Conservation (phyloP, 768 basidiomycete genomes). For the Psilocybe subaeruginosa region DNA sequence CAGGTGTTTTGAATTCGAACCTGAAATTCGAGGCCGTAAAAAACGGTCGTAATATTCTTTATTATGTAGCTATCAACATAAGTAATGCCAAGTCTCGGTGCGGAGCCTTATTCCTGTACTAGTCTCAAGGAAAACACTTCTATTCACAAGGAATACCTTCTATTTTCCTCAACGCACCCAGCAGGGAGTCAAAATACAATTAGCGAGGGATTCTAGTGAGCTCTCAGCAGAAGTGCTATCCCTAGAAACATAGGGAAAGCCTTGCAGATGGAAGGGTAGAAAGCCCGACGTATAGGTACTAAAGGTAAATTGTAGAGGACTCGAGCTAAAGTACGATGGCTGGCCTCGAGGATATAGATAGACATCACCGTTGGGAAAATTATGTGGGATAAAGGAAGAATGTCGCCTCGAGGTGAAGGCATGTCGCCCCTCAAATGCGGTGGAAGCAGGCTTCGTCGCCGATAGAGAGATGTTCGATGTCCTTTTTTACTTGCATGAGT, state of each 20-base stretch:
- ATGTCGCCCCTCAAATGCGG: neutral
- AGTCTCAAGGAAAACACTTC: neutral
- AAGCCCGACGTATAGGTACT: too few species aligned
- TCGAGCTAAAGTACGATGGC: neutral
- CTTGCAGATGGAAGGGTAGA: too few species aligned
- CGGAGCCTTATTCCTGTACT: neutral
- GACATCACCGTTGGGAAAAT: neutral
- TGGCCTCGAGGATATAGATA: neutral
- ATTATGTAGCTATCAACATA: neutral
- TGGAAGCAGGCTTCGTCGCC: neutral
- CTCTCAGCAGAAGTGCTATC: too few species aligned
- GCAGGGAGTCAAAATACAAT: too few species aligned
- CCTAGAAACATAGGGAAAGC: too few species aligned
- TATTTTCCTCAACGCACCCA: too few species aligned
- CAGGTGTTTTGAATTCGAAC: neutral
- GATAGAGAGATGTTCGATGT: too few species aligned
- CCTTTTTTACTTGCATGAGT: neutral
- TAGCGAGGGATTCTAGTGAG: too few species aligned
- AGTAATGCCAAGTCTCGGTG: neutral
- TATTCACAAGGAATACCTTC: neutral
- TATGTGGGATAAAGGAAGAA: neutral
- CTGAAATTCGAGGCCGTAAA: neutral
- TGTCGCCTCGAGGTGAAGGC: neutral
- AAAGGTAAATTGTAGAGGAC: too few species aligned
- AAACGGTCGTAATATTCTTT: neutral